phyloP scores from a whole-genome alignment of 23 red algal species.

The Gracilaria caudata region DNA sequence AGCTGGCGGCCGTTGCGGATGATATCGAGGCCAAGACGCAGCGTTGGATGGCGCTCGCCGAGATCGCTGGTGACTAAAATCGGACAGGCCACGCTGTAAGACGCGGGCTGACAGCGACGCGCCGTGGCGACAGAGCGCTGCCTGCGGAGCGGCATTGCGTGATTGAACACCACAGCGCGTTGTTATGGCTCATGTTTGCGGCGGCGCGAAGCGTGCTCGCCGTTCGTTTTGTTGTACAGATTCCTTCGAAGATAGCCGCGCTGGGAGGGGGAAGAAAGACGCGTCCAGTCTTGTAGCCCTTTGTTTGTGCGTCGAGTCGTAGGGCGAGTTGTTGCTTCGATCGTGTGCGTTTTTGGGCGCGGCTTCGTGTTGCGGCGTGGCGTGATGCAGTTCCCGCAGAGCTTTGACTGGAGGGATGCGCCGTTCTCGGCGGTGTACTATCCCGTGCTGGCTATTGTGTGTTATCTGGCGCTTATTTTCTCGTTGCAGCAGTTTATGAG shows the following conservation, averaged over 20 bases:
- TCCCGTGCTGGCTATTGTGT: conserved; percentile 62
- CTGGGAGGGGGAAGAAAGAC: no score
- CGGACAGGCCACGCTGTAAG: background rate
- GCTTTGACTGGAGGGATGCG: conserved; percentile 63
- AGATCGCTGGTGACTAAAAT: conserved; percentile 44
- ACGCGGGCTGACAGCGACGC: background rate
- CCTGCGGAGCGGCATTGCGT: no score
- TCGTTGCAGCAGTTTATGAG: conserved; percentile 85
- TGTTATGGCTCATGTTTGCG: conserved; percentile 7
- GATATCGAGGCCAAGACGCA: conserved; percentile 70
- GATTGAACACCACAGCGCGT: background rate
- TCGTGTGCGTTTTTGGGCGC: conserved; percentile 3
- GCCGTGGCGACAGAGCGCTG: background rate
- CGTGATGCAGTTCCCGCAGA: conserved; percentile 5
- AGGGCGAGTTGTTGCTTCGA: no score
- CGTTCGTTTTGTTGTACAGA: background rate
- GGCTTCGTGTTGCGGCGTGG: no score
- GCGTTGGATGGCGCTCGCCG: conserved; percentile 77
- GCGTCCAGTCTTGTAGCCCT: no score
- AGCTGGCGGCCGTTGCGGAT: conserved; percentile 44
- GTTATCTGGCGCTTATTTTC: conserved; percentile 83
- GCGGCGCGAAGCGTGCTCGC: background rate
- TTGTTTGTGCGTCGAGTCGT: no score
- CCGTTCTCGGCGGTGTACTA: conserved; percentile 72
- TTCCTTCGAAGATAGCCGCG: no score